Base-by-base conservation (phyloP, 2,329 filamentous ascomycete species). In the Exophiala viscosa region DNA sequence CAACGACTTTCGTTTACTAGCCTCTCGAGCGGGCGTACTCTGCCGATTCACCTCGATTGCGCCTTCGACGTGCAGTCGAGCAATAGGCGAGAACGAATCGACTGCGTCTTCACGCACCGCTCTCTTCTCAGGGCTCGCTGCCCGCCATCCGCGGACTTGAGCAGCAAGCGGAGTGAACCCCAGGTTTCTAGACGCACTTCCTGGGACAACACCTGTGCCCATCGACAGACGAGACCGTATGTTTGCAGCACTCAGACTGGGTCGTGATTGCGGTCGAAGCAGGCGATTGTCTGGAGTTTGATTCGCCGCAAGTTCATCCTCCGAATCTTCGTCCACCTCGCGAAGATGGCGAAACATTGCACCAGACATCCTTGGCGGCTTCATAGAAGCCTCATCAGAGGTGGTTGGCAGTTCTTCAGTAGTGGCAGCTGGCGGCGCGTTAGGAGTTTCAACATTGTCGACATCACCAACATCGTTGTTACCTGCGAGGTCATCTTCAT, bases 121-220 rank as follows among this genome's bases (percentile, higher is more conserved):
- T 15, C 64, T 62, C 61, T 62, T 48, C 20, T 64, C 50, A 2
- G 83, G 82, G 58, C 81, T 86, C 18, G 74, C 74, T 1, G 84
- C 75, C 58, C 78, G 77, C 86, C 86, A 89, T 18, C 77, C 75
- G 53, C 73, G 77, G 3, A 88, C 70, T 61, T 85, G 79, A 34
- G 78, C 73, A 3, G 81, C 81, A 34, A 89, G 70, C 18, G 84
- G 82, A 1, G 83, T 86, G 57, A 87, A 85, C 1, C 83, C 82
- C 46, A 81, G 65, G 14, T 62, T 59, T 33, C 55, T 47, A 7
- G 55, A 50, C 9, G 58, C 51, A 18, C 52, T 59, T n/a, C 43
- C 18, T 9, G 55, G 58, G 11, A 35, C 51, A 15, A 57, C 3
- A 28, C 23, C 23, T 4, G 23, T 51, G 18, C 52, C 59, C 1